Evolutionary conservation across 371 early-diverging fungal species (phyloP), one percentile per base, ranked within the genome.

Genomic region (Rhizopus delemar): DNA sequence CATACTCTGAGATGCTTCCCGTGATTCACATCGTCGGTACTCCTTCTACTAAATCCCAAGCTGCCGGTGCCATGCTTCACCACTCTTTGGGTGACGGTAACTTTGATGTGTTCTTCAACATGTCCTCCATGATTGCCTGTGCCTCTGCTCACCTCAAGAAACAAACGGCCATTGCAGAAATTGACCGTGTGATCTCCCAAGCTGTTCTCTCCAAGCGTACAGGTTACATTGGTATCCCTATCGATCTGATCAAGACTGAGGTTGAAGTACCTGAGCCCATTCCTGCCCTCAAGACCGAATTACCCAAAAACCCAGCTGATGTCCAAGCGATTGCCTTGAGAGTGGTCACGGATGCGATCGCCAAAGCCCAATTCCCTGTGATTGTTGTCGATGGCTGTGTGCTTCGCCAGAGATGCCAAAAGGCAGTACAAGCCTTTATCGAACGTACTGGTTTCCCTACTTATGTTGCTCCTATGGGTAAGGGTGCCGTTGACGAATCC

Each of bases 1-100:
- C 82, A 0, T 77, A 65, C 48, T 68, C 82, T 43, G 84, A 83
- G 54, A 77, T 78, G 76, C 67, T 83, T 8, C 77, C 80, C 3
- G 82, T 83, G 11, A 68, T 83, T 29, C 81, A 83, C 63, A 78
- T 83, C 54, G 82, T 80, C 12, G 84, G 84, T 16, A 74, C 79
- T 13, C 75, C 78, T 31, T 66, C 52, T 12, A 80, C 76, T 34
- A 50, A 54, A 34, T 65, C 73, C 46, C 80, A 77, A 62, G 53
- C 71, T 1, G 31, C 54, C 0, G 73, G 77, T 28, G 78, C 78
- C 7, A 38, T 78, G 11, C 58, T 81, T 16, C 84, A 83, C 53
- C 84, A 83, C 41, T 74, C 84, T 5, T 69, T 83, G 11, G 84
- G 84, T 13, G 77, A 83, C 45, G 84, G 82, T 16, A 72, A 83